Base-by-base conservation (phyloP, 345 rosid genomes). In the Syzygium jambos region DNA sequence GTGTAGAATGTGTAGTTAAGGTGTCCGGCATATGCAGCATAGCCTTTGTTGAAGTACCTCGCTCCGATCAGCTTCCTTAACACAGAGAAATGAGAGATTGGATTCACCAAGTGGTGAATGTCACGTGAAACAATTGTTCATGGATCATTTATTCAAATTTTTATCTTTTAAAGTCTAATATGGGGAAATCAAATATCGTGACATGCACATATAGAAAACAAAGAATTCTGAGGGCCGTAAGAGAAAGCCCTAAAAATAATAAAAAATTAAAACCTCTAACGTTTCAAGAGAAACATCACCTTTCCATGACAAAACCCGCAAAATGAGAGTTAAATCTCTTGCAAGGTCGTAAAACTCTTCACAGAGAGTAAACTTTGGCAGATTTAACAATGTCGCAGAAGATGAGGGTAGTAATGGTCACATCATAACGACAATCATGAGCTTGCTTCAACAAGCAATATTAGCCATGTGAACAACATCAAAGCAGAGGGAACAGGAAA, bases 31-130 rank as follows among this genome's bases (percentile, higher is more conserved):
- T 14, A 13, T 4, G 63, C 52, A 16, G 38, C 19, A 43, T 87
- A 90, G 3, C 89, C 93, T 86, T 89, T 88, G 89, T 85, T 87
- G 85, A 84, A 90, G 90, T 38, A 90, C 87, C 89, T 89, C 15
- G 90, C 88, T 84, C 95, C 95, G 3, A 93, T 92, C 34, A 93
- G 86, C 91, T 93, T 93, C 88, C 95, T 93, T 38, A 10, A 25
- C 10, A 34, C 49, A 73, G 55, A 5, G 25, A 57, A 85, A 49
- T 5, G 49, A 73, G 34, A 57, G 38, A 84, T 52, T 51, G 85
- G 85, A 83, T 83, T 52, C 30, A 83, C 19, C 9, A 83, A 51
- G 53, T 29, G 49, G 12, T 16, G 41, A 27, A 59, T 27, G 77
- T 55, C 43, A 38, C 25, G 0, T 34, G 63, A n/a, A 46, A 83